Evolutionary conservation across 805 yeast genomes (phyloP), one percentile per base, ranked within the genome.

Genomic region (Priceomyces carsonii): DNA sequence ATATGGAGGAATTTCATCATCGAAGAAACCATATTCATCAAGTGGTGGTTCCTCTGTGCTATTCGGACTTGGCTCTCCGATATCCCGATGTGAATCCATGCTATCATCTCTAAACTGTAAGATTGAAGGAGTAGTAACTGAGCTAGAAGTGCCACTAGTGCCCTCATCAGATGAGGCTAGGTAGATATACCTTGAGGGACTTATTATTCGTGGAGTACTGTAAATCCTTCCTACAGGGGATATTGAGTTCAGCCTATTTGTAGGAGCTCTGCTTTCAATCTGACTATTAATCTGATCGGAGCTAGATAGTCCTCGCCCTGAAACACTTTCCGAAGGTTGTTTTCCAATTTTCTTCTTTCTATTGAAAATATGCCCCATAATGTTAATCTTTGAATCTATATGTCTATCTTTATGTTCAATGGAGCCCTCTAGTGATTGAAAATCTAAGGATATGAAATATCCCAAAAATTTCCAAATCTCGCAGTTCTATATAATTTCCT

Each of bases 1-100:
- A 30, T 55, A 55, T 5, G 63, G 56, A 6, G 63, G 63, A 12
- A 50, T 36, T 27, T 49, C 57, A 13, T 43, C 45, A 5, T 43
- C 38, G 2, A 16, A 26, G 7, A 42, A 44, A 4, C 24, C 25
- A 25, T 32, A 32, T 16, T 44, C 42, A 26, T 43, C 42, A 14
- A 33, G 20, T 13, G 38, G 43, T 5, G 40, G 38, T 6, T 32
- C 35, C 8, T 23, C 20, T 17, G 4, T 8, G 5, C 25, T 18
- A 16, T 14, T 16, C 28, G 13, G 28, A 19, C 13, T 16, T 8
- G 24, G 10, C 25, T 26, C 31, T n/a, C 5, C n/a, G 6, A 26
- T 30, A 22, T 15, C 15, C 8, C 21, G 19, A 26, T 13, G 18
- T 24, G 26, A 28, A 22, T n/a, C 14, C 38, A 34, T 7, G 27